phyloP scores from a whole-genome alignment of 176 grass and related monocot species.

The Avena insularis region DNA sequence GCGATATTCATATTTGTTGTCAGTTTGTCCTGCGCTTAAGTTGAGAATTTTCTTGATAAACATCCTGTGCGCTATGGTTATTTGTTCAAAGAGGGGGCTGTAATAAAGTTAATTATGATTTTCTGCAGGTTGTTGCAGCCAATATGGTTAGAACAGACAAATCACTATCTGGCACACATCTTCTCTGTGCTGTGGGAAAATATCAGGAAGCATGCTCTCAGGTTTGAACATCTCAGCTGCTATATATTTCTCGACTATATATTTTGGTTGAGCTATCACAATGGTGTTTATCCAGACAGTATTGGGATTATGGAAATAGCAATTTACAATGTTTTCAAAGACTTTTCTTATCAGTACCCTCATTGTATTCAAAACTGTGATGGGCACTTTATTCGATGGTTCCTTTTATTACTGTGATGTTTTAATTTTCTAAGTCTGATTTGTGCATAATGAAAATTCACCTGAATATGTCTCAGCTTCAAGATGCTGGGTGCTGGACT shows the following conservation, averaged over 20 bases:
- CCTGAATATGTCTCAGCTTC: constrained; percentile 68
- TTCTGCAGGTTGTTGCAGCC: constrained; percentile 91
- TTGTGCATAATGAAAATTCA: constrained; percentile 19
- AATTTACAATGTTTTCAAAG: constrained; percentile 16
- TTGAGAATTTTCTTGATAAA: neutral
- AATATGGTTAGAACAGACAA: constrained; percentile 99
- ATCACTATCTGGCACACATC: constrained; percentile 90
- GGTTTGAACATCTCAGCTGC: constrained; percentile 49
- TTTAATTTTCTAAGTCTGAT: constrained; percentile 22
- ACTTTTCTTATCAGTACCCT: constrained; percentile 1
- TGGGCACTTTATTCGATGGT: neutral
- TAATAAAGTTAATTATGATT: constrained; percentile 40
- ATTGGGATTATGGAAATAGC: constrained; percentile 7
- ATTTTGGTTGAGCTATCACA: neutral
- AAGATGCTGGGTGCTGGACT: constrained; percentile 98
- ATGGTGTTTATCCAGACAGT: neutral
- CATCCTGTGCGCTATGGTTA: constrained; percentile 11
- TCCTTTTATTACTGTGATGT: neutral
- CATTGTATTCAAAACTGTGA: constrained; percentile 21
- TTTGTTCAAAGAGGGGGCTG: constrained; percentile 24
- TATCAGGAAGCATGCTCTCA: constrained; percentile 99
- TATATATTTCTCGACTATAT: constrained; percentile 10
- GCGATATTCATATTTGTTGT: constrained; percentile 19
- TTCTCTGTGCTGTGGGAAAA: constrained; percentile 97
- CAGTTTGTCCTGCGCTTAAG: neutral